Conservation (phyloP, 148 eudicot species). For the Nepenthes mirabilis region DNA sequence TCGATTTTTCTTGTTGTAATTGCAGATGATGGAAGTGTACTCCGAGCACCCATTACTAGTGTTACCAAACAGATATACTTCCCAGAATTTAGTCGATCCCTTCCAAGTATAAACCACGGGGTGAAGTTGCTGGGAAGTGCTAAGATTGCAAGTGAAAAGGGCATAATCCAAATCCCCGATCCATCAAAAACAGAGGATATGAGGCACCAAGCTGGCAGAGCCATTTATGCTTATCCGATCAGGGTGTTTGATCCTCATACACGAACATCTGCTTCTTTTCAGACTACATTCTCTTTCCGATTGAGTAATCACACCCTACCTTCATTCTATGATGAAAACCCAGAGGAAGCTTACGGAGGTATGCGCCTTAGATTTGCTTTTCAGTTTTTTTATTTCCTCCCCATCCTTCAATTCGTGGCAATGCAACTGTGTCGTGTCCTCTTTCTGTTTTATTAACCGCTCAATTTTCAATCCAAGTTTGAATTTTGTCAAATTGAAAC, state of each 20-base stretch:
- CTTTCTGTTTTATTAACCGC: no score
- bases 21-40: neutral
- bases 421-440: no score
- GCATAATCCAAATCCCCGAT: slow-evolving; percentile 52
- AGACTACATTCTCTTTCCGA: slow-evolving; percentile 59
- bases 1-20: neutral
- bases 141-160: slow-evolving; percentile 19
- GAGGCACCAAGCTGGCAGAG: slow-evolving; percentile 53
- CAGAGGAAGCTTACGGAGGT: slow-evolving; percentile 20
- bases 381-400: neutral
- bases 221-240: slow-evolving; percentile 45
- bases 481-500: no score
- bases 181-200: slow-evolving; percentile 15
- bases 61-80: slow-evolving; percentile 52
- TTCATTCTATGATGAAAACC: neutral
- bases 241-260: slow-evolving; percentile 57
- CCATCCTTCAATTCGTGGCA: no score
- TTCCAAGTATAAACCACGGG: slow-evolving; percentile 25
- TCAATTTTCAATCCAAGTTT: no score
- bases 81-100: slow-evolving; percentile 25
- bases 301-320: slow-evolving; percentile 15
- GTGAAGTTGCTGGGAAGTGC: slow-evolving; percentile 65
- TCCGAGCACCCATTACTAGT: slow-evolving; percentile 17
- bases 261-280: slow-evolving; percentile 49
- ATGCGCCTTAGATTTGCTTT: neutral